Evolutionary conservation across 441 rosid genomes (phyloP).

Genomic region (Pelargonium myrrhifolium): DNA sequence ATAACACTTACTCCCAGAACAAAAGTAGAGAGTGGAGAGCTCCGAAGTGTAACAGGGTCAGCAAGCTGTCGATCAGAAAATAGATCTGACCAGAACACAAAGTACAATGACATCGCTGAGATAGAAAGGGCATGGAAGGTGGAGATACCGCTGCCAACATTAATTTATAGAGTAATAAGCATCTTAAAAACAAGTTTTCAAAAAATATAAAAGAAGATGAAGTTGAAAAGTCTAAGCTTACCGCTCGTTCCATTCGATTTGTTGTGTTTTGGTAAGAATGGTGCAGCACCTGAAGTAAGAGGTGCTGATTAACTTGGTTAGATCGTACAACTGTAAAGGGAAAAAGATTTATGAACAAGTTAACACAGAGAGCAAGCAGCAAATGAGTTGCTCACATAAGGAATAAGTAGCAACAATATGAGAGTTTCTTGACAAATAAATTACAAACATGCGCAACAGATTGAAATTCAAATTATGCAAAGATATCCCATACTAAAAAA

Average conservation of each 20-base stretch:
- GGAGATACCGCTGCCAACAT: conserved; percentile 51
- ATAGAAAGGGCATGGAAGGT: conserved; percentile 56
- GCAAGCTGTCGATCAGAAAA: conserved; percentile 32
- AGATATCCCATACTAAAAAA: conserved; percentile 9
- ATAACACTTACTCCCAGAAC: conserved; percentile 34
- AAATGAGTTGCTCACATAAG: background rate
- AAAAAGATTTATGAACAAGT: background rate
- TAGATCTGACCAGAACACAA: conserved; percentile 55
- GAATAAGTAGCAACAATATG: background rate
- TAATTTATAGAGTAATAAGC: conserved; percentile 2
- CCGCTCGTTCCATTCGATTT: conserved; percentile 68
- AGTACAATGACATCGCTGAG: conserved; percentile 43
- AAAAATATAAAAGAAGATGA: conserved; percentile 10
- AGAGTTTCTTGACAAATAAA: background rate
- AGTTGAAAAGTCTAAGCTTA: conserved; percentile 15
- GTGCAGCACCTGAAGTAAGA: conserved; percentile 44
- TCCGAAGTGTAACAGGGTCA: conserved; percentile 38
- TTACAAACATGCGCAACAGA: background rate
- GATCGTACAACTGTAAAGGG: conserved; percentile 43
- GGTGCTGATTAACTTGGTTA: conserved; percentile 38
- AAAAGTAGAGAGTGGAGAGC: conserved; percentile 32
- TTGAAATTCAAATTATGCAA: conserved; percentile 5
- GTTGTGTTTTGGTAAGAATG: conserved; percentile 42
- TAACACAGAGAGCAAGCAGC: background rate
- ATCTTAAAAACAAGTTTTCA: conserved; percentile 8